Conservation (phyloP, 371 early-diverging fungal genomes). For the Fennellomyces sp. region DNA sequence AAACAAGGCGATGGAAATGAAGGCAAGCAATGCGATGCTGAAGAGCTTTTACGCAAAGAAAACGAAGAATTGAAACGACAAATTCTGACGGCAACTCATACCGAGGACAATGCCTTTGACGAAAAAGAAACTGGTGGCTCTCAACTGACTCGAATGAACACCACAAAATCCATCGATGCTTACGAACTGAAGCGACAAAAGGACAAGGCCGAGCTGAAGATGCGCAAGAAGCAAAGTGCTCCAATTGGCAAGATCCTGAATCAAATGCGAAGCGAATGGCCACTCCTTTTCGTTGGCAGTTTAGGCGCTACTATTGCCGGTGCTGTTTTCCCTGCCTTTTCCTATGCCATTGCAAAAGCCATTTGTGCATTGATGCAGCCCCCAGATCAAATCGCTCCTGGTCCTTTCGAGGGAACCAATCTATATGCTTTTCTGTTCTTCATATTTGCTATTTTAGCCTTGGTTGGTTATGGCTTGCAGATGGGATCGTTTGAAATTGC, state of each 20-base stretch:
- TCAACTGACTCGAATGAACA: constrained; percentile 1
- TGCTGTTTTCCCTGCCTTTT: constrained; percentile 36
- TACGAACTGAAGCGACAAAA: constrained; percentile 33
- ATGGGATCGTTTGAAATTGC: constrained; percentile 36
- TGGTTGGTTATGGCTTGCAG: constrained; percentile 38
- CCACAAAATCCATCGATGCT: constrained; percentile 23
- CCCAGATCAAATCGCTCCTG: constrained; percentile 31
- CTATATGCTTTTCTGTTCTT: constrained; percentile 76
- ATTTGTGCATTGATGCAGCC: constrained; percentile 61
- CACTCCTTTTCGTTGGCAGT: constrained; percentile 32
- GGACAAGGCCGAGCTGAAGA: constrained; percentile 39
- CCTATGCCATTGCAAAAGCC: constrained; percentile 30
- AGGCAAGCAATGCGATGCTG: too few species aligned
- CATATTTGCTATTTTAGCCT: constrained; percentile 51
- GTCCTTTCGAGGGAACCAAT: constrained; percentile 50
- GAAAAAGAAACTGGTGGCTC: constrained; percentile 3
- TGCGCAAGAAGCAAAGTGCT: constrained; percentile 35
- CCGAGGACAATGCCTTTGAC: neutral
- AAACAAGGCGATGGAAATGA: constrained; percentile 2
- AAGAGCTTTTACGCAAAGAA: constrained; percentile 4
- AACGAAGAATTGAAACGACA: neutral
- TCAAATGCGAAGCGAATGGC: constrained; percentile 41
- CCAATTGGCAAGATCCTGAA: constrained; percentile 36
- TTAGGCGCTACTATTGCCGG: constrained; percentile 58
- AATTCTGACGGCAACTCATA: too few species aligned